Percentiles rank a stretch among this genome's conserved stretches.
These are phyloP conservation scores for Rhizophora apiculata DNA, from an alignment of 345 rosid genomes.

Conservation along the genomic window DNA sequence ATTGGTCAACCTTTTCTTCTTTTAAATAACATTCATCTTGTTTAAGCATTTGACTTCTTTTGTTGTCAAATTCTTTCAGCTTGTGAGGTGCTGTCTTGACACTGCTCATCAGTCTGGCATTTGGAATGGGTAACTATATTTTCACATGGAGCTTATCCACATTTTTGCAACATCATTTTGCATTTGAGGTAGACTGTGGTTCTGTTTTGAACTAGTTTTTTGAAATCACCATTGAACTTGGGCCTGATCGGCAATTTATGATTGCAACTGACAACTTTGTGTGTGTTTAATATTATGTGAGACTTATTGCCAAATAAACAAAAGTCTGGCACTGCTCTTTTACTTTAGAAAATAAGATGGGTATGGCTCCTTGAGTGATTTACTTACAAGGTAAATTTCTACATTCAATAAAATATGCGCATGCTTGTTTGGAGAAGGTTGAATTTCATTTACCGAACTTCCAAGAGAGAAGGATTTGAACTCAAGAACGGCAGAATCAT, in stretches of 20 bases:
- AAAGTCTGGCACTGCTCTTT: no score
- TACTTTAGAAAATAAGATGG: not conserved
- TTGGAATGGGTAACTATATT: slow-evolving; percentile 46
- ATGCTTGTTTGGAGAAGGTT: not conserved
- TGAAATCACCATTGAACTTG: not conserved
- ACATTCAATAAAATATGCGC: not conserved
- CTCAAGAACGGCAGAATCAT: no score
- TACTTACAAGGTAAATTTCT: not conserved
- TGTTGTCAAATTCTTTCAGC: slow-evolving; percentile 34
- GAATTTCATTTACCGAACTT: not conserved
- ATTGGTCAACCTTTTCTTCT: not conserved
- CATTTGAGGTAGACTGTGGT: not conserved
- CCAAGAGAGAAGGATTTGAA: no score
- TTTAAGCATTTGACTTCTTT: slow-evolving; percentile 13
- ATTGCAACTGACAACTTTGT: no score
- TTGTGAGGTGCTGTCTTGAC: slow-evolving; percentile 43
- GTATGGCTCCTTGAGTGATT: not conserved
- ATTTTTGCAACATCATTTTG: not conserved
- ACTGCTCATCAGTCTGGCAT: slow-evolving; percentile 41
- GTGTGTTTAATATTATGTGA: no score
- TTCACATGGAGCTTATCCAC: not conserved
- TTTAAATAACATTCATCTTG: not conserved
- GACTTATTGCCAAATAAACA: no score
- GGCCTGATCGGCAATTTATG: no score
- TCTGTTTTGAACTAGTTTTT: not conserved